Evolutionary conservation across 1,284 basidiomycete species (phyloP).

Genomic region (Rhodotorula sp.): DNA sequence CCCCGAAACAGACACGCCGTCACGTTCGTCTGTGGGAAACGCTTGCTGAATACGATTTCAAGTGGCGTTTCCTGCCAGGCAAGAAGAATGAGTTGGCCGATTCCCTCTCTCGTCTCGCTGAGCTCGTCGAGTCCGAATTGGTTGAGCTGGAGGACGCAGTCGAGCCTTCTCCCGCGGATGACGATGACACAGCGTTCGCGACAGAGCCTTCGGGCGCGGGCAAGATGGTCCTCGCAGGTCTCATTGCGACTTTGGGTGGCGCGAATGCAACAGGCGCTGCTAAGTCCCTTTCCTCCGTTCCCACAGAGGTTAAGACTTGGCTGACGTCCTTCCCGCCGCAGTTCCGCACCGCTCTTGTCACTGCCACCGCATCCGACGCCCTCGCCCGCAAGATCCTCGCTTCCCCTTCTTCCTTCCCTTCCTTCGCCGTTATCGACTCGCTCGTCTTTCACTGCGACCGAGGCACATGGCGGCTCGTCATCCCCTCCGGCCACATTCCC

Average conservation of each 20-base stretch:
- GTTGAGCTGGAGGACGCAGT: background rate
- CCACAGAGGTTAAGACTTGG: too few relatives aligned
- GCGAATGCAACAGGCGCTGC: background rate
- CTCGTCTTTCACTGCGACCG: too few relatives aligned
- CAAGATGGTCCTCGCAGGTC: background rate
- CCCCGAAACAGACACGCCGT: background rate
- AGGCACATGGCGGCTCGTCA: too few relatives aligned
- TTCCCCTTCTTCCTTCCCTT: too few relatives aligned
- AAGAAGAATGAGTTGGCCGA: constrained; percentile 11
- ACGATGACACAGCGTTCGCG: too few relatives aligned
- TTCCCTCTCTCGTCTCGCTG: constrained; percentile 13
- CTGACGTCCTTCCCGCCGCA: too few relatives aligned
- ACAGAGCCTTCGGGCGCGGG: background rate
- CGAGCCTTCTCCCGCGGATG: background rate
- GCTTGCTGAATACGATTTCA: constrained; percentile 11
- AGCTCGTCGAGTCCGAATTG: background rate
- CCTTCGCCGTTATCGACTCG: too few relatives aligned
- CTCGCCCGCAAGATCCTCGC: too few relatives aligned
- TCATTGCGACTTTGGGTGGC: too few relatives aligned
- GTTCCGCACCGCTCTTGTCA: too few relatives aligned
- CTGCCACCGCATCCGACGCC: too few relatives aligned
- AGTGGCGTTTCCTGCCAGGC: constrained; percentile 19
- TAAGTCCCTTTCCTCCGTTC: background rate
- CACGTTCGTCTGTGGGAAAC: constrained; percentile 19
- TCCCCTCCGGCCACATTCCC: too few relatives aligned